phyloP scores from a whole-genome alignment of 2,329 filamentous ascomycete species.

The Coniochaeta sp. region DNA sequence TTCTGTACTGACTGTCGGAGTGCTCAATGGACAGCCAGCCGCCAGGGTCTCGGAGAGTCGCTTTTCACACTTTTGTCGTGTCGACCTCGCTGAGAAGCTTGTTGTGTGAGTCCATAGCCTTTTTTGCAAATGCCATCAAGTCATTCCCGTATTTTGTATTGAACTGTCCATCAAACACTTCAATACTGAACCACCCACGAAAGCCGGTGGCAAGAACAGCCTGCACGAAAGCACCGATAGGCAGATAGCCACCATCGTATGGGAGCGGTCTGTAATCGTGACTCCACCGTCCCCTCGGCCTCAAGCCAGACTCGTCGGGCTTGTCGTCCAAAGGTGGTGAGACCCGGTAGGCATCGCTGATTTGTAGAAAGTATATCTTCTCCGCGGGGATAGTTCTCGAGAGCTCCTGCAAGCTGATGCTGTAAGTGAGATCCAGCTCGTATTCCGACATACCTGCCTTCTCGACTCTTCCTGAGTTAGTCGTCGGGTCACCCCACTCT shows the following conservation, averaged over 20 bases:
- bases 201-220: slow-evolving; percentile 59
- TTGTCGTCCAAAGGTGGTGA: slow-evolving; percentile 44
- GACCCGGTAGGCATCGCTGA: slow-evolving; percentile 65
- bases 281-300: slow-evolving; percentile 62
- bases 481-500: slow-evolving; percentile 67
- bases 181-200: slow-evolving; percentile 19
- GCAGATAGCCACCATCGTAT: slow-evolving; percentile 64
- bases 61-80: neutral
- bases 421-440: slow-evolving; percentile 42
- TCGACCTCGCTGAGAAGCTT: neutral
- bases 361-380: slow-evolving; percentile 69
- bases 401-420: slow-evolving; percentile 48
- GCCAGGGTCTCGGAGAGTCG: neutral
- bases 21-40: neutral
- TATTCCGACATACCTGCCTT: slow-evolving; percentile 25
- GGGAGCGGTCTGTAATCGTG: slow-evolving; percentile 63
- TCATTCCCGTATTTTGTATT: slow-evolving; percentile 22
- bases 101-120: slow-evolving; percentile 9
- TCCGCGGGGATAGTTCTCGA: slow-evolving; percentile 49
- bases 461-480: slow-evolving; percentile 50
- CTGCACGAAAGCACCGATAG: slow-evolving; percentile 54
- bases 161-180: slow-evolving; percentile 23
- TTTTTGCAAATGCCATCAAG: slow-evolving; percentile 16
- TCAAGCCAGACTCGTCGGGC: slow-evolving; percentile 40
- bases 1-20: neutral